Percentiles rank a stretch among this genome's conserved stretches.
phyloP scores from a whole-genome alignment of 768 basidiomycete species.

The Suillus brevipes region DNA sequence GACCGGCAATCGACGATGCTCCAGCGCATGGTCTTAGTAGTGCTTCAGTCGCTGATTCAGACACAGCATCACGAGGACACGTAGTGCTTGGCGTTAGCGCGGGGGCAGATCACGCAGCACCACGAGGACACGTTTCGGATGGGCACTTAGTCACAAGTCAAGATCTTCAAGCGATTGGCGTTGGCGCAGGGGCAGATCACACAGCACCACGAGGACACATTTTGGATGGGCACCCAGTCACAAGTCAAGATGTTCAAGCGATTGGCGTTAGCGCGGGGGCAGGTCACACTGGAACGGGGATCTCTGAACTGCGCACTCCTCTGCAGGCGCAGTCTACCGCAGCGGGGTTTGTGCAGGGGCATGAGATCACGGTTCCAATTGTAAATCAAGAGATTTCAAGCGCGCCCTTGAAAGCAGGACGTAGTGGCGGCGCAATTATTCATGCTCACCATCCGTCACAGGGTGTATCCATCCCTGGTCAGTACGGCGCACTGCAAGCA shows the following conservation, averaged over 20 bases:
- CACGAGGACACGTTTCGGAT: not conserved
- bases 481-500: not conserved
- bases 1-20: not conserved
- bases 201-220: too few species aligned
- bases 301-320: not conserved
- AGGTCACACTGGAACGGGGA: not conserved
- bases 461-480: not conserved
- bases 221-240: not conserved
- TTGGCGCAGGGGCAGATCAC: not conserved
- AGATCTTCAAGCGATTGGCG: not conserved
- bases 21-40: not conserved
- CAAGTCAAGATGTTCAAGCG: not conserved
- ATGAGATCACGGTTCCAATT: not conserved
- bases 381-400: not conserved
- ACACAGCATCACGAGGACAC: not conserved
- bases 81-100: not conserved
- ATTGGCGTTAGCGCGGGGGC: not conserved
- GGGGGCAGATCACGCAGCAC: not conserved
- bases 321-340: not conserved
- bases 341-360: not conserved
- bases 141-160: not conserved
- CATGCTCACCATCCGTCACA: not conserved
- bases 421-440: not conserved
- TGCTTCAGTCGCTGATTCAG: not conserved
- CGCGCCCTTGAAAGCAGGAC: not conserved